Base-by-base conservation (phyloP, 1,139 yeast genomes). In the Pneumocystis oryctolagi region DNA sequence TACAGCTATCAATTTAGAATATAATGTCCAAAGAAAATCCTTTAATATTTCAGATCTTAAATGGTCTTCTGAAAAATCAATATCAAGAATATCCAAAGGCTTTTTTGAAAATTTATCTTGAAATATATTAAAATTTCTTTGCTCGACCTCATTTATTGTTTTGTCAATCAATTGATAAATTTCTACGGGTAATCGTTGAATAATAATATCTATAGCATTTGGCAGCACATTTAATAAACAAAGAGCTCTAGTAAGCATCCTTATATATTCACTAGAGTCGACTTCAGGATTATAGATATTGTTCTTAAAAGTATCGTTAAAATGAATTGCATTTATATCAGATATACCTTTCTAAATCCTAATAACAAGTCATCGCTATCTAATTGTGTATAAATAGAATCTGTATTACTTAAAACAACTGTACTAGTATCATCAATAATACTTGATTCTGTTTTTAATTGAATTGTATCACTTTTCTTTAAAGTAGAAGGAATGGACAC, bases 201-300 rank as follows among this genome's bases (percentile, higher is more conserved):
- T 72, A 18, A 89, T 73, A 9, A 82, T 76, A 55, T 80, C 83
- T 32, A 85, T 74, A 1, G 87, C 84, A 60, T 80, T 82, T 30
- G 83, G 82, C 31, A 89, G 76, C 63, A 84, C 80, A 66, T 84
- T 84, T 63, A 89, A 75, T 64, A 80, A 83, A 39, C 81, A 78
- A 1, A 88, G 79, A 0, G 88, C 82, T 59, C 79, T 78, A 63
- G 86, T 74, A 32, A 85, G 73, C 69, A 79, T 76, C 62, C 81
- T 78, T 20, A 84, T 77, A 69, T 84, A 84, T 64, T 77, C 76
- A 69, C 79, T 82, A 8, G 86, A 82, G 68, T 82, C 81, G 8
- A 78, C 71, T 53, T 76, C 80, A 18, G 74, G 75, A 59, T 74
- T 76, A 61, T 73, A 68, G 65, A 59, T 65, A 20, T 60, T 61